Base-by-base conservation (phyloP, 2,329 filamentous ascomycete genomes). In the Botrytis galanthina region DNA sequence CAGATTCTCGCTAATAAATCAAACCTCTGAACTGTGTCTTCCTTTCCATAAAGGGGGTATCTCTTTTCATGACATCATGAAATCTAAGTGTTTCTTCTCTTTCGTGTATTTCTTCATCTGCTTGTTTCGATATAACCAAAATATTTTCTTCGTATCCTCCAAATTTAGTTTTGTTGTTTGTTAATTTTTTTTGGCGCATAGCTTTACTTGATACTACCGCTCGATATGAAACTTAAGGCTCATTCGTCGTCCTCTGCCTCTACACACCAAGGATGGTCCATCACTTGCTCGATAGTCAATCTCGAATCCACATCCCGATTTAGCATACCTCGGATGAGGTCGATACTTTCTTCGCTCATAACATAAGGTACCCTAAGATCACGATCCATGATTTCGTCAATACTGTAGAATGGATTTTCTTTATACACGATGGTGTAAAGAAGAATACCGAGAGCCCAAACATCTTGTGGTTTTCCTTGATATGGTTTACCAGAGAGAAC, bases 371-470 rank as follows among this genome's bases (percentile, higher is more conserved):
- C 91, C 66, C 96, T 90, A 74, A 99, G 86, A 78, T 98, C 95
- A 80, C 95, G 95, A 82, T 99, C 96, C 89, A 98, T 97, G 80
- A 99, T 99, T 85, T 99, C 96, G 82, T 99, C 96, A 80, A 98
- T 96, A 83, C 93, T 97, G 87, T 98, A 98, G 83, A 98, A 99
- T 0, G 96, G 95, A 81, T 99, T 99, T 84, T 99, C 96, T 84
- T 98, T 99, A 87, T 99, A 99, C 80, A 98, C 92, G 80, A 99
- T 98, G 42, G 96, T 99, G 85, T 99, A 99, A 22, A 99, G 89
- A 39, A 99, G 88, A 80, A 99, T 98, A 37, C 96, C 96, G 26
- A 99, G 87, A 0, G 96, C 96, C 96, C 96, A 99, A 44, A 99
- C 94, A 80, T 99, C 96, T 85, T 99, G 96, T 82, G 97, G 95